Percentiles rank a stretch among this genome's conserved stretches.
phyloP scores from a whole-genome alignment of 352 stramenopile species.

The Globisporangium orthogonon region DNA sequence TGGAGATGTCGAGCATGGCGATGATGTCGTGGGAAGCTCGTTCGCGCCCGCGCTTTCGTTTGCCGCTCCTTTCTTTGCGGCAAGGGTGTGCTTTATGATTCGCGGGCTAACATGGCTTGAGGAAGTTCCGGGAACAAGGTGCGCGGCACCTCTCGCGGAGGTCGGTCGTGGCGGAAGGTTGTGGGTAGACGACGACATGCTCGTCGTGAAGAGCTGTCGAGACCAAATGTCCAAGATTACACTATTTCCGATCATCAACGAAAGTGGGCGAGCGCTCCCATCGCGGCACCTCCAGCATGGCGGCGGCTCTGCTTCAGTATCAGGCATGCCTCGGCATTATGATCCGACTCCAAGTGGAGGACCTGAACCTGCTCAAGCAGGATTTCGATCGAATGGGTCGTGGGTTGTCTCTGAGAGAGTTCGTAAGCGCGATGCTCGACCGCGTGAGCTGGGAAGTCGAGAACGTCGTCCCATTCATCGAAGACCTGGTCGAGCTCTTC shows the following conservation, averaged over 20 bases:
- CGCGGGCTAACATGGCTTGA: constrained; percentile 18
- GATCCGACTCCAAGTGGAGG: constrained; percentile 65
- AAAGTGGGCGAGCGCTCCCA: too few species aligned
- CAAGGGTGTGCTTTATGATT: constrained; percentile 14
- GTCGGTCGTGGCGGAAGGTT: constrained; percentile 4
- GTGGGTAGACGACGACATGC: not conserved
- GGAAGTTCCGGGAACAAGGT: too few species aligned
- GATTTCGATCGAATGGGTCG: constrained; percentile 57
- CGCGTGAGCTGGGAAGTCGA: constrained; percentile 50
- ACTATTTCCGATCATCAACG: too few species aligned
- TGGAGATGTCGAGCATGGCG: constrained; percentile 8
- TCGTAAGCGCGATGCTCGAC: constrained; percentile 70
- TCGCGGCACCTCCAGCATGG: constrained; percentile 17
- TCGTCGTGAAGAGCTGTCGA: too few species aligned
- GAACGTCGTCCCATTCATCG: constrained; percentile 53
- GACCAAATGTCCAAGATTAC: too few species aligned
- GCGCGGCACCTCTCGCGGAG: not conserved
- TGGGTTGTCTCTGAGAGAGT: constrained; percentile 50
- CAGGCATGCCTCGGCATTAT: constrained; percentile 77
- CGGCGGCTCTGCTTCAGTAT: constrained; percentile 60
- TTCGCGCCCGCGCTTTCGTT: not conserved
- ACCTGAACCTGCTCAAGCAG: constrained; percentile 50
- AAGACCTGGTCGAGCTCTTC: constrained; percentile 76
- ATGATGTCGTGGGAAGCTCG: not conserved
- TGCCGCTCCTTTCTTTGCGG: constrained; percentile 2